phyloP scores from a whole-genome alignment of 768 basidiomycete genomes.

The Naganishia vaughanmartiniae region DNA sequence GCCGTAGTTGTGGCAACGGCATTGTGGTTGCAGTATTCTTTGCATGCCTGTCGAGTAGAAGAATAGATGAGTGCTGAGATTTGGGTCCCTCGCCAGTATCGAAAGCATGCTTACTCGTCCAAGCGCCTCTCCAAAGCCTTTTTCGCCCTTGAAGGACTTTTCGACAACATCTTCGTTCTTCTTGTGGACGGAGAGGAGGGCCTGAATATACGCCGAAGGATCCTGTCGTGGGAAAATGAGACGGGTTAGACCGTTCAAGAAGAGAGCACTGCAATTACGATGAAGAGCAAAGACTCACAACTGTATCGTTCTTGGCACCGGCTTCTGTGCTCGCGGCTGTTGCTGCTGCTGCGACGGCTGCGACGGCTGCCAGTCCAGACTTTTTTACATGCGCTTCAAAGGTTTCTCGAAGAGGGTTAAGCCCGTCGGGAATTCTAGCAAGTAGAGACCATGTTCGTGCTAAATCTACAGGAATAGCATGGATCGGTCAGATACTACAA shows the following conservation, averaged over 20 bases:
- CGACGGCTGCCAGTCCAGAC: conserved; percentile 76
- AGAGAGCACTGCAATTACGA: not conserved
- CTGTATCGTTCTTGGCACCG: conserved; percentile 60
- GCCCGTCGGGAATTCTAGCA: conserved; percentile 80
- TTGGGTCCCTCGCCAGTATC: not conserved
- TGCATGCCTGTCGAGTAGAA: conserved; percentile 66
- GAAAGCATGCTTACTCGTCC: conserved; percentile 57
- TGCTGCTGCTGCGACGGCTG: conserved; percentile 60
- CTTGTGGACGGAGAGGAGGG: conserved; percentile 81
- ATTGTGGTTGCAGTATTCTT: conserved; percentile 92
- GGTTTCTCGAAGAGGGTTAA: conserved; percentile 83
- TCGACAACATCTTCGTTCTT: conserved; percentile 87
- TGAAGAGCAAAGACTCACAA: conserved; percentile 52
- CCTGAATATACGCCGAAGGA: conserved; percentile 91
- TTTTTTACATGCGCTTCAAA: conserved; percentile 96
- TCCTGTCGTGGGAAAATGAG: conserved; percentile 54
- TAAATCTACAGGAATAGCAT: conserved; percentile 58
- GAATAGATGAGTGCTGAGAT: not conserved
- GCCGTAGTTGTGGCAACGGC: conserved; percentile 69
- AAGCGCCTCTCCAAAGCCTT: conserved; percentile 86
- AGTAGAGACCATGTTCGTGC: conserved; percentile 93
- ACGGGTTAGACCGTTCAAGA: not conserved
- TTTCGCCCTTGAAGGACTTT: conserved; percentile 84
- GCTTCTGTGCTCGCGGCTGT: conserved; percentile 40
- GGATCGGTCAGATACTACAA: conserved; percentile 16